Evolutionary conservation across 2,329 filamentous ascomycete genomes (phyloP), one percentile per base, ranked within the genome.

Genomic region (Arthrinium puccinioides): DNA sequence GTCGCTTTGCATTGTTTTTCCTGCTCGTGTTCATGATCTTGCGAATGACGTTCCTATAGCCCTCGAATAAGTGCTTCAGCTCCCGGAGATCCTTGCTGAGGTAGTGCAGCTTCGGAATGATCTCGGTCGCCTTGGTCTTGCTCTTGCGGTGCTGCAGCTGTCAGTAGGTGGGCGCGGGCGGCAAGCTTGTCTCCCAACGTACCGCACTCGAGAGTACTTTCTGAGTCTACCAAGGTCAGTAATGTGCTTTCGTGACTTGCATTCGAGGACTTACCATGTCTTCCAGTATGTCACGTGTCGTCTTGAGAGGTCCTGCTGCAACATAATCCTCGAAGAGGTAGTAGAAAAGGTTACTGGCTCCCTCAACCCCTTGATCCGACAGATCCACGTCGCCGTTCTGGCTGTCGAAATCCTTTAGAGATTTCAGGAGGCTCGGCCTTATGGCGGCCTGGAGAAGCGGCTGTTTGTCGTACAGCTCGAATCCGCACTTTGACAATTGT

Each of bases 291-390:
- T 41, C 55, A 50, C 49, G 69, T 48, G 65, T 65, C 2, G 44
- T 51, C 9, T 66, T 70, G 10, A 82, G 62, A 19, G 69, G 69
- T 36, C 74, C 75, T 1, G 74, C 76, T 4, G 75, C 74, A 24
- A 69, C 67, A 63, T 79, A 82, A 50, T 82, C 78, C 49, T 83
- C 78, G 48, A 82, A 82, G 1, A 82, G 59, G 48, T 81, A 82
- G 53, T 80, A 82, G 57, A 82, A 81, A 3, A 82, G 59, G 15
- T 78, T 63, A 15, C 76, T 77, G 0, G 77, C 70, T 2, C 70
- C 69, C 46, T 81, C 76, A 3, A 54, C 45, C 3, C 58, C 60
- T 6, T 54, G 14, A 33, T 24, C 31, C 14, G n/a, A 10, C 9
- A n/a, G n/a, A n/a, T n/a, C n/a, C n/a, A n/a, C n/a, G n/a, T n/a